These are phyloP conservation scores for Patellifolia procumbens DNA, from an alignment of 179 eudicot species.

Conservation along the genomic window DNA sequence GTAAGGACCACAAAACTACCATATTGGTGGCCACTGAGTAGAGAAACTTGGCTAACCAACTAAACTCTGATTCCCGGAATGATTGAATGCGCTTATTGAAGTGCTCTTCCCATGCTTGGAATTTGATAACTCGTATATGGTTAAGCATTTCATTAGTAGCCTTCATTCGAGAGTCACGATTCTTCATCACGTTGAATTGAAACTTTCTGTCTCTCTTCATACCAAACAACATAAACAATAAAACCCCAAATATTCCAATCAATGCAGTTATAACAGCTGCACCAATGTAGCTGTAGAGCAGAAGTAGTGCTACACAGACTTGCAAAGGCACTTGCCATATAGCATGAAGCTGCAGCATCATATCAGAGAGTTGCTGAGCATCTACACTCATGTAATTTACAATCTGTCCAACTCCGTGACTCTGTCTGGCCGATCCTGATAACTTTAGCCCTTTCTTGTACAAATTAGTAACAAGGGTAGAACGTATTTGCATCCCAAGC, in stretches of 20 bases:
- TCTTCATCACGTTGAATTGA: slow-evolving; percentile 65
- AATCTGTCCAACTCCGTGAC: slow-evolving; percentile 90
- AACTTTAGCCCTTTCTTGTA: slow-evolving; percentile 82
- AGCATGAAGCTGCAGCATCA: slow-evolving; percentile 88
- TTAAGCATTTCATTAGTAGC: slow-evolving; percentile 95
- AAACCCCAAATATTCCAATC: slow-evolving; percentile 47
- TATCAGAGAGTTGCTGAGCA: slow-evolving; percentile 95
- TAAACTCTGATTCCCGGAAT: slow-evolving; percentile 66
- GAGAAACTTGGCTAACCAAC: slow-evolving; percentile 76
- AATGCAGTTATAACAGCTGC: slow-evolving; percentile 54
- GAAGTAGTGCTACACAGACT: slow-evolving; percentile 55
- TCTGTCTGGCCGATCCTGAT: slow-evolving; percentile 81
- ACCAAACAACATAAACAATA: slow-evolving; percentile 56
- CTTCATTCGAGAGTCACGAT: slow-evolving; percentile 86
- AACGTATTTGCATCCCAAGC: slow-evolving; percentile 85
- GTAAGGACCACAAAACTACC: slow-evolving; percentile 86
- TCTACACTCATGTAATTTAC: slow-evolving; percentile 98
- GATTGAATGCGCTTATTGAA: slow-evolving; percentile 62
- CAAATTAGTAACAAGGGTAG: slow-evolving; percentile 72
- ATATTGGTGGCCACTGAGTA: slow-evolving; percentile 63
- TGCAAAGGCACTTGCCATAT: slow-evolving; percentile 92
- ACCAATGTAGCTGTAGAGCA: slow-evolving; percentile 60
- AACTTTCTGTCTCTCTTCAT: slow-evolving; percentile 60
- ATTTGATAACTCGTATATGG: slow-evolving; percentile 90
- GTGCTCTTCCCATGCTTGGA: slow-evolving; percentile 97